These are phyloP conservation scores for Naegleria fowleri DNA, from an alignment of 208 protist genomes.

Conservation along the genomic window DNA sequence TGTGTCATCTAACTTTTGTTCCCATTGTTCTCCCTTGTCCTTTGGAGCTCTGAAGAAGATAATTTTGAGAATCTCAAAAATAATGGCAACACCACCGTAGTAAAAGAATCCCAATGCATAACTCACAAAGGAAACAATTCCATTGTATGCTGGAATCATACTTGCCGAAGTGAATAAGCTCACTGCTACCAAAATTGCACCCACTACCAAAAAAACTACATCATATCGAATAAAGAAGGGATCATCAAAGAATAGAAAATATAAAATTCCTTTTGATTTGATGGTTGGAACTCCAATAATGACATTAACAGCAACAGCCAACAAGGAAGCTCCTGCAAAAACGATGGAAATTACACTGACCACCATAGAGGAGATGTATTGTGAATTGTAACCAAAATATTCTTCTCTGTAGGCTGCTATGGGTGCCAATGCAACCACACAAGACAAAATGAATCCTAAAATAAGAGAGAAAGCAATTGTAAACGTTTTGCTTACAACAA, in stretches of 20 bases:
- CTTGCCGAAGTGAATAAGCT: not conserved
- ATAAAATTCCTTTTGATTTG: not conserved
- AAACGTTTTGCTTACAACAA: not conserved
- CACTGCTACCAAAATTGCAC: not conserved
- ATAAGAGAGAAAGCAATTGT: not conserved
- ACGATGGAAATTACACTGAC: not conserved
- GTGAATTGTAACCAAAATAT: not conserved
- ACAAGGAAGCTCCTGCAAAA: not conserved
- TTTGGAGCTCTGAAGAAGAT: not conserved
- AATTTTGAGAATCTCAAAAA: not conserved
- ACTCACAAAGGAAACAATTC: not conserved
- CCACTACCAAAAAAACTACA: not conserved
- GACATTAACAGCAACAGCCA: not conserved
- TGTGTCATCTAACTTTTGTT: not conserved
- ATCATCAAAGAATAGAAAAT: slow-evolving; percentile 1
- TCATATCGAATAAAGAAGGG: not conserved
- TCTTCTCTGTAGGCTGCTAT: not conserved
- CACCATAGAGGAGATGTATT: not conserved
- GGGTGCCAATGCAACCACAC: not conserved
- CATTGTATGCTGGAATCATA: not conserved
- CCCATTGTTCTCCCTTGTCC: not conserved
- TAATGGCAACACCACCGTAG: not conserved
- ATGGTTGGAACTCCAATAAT: not conserved
- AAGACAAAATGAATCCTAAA: not conserved
- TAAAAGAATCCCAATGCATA: not conserved